Conservation (phyloP, 2,329 filamentous ascomycete genomes). For the Claviceps sp. region DNA sequence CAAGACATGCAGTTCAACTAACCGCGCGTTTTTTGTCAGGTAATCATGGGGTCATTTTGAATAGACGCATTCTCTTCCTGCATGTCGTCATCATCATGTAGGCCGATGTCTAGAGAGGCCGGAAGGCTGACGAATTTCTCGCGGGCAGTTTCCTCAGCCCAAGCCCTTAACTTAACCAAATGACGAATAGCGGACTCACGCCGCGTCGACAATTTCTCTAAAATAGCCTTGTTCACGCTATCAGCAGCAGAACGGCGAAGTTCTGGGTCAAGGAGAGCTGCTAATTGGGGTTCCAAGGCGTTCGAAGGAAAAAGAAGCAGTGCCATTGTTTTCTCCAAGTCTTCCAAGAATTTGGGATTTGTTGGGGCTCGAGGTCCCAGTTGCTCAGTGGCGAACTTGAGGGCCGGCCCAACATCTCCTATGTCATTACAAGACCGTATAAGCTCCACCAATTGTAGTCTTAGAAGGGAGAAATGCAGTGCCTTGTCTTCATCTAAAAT, state of each 20-base stretch:
- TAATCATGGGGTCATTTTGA: slow-evolving; percentile 35
- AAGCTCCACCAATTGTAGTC: slow-evolving; percentile 85
- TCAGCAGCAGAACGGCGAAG: slow-evolving; percentile 75
- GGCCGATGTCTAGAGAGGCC: slow-evolving; percentile 22
- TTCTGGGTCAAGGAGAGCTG: slow-evolving; percentile 63
- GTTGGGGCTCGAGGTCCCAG: slow-evolving; percentile 77
- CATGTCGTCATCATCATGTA: slow-evolving; percentile 26
- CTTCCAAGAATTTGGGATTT: slow-evolving; percentile 67
- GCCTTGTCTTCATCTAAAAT: slow-evolving; percentile 73
- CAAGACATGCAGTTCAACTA: not conserved
- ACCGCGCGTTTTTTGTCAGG: slow-evolving; percentile 17
- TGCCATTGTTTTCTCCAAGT: slow-evolving; percentile 86
- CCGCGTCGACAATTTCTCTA: slow-evolving; percentile 57
- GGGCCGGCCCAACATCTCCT: slow-evolving; percentile 62
- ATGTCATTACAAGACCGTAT: slow-evolving; percentile 63
- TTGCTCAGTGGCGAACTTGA: slow-evolving; percentile 78
- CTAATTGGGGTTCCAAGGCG: slow-evolving; percentile 61
- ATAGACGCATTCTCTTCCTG: slow-evolving; percentile 11
- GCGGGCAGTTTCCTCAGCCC: slow-evolving; percentile 59
- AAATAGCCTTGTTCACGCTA: slow-evolving; percentile 77
- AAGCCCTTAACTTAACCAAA: slow-evolving; percentile 69
- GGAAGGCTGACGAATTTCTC: slow-evolving; percentile 19
- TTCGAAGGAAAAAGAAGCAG: slow-evolving; percentile 80
- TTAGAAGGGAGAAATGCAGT: slow-evolving; percentile 79
- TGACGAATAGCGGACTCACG: slow-evolving; percentile 72